phyloP scores from a whole-genome alignment of 192 early-diverging fungal species.

The Gigaspora rosea region DNA sequence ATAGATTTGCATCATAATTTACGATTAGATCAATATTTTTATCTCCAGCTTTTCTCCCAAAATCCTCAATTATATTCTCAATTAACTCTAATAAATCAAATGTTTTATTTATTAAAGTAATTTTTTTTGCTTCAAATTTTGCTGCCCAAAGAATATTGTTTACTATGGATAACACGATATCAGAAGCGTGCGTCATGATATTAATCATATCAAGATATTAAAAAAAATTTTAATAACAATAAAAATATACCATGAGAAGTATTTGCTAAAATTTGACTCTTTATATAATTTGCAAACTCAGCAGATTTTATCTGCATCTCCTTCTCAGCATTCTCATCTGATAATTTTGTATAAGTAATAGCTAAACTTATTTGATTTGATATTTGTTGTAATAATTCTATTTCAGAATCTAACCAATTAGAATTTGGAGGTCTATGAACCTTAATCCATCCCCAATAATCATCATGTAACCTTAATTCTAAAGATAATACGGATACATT shows the following conservation, averaged over 20 bases:
- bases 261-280: slow-evolving; percentile 47
- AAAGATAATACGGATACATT: slow-evolving; percentile 39
- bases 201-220: slow-evolving; percentile 49
- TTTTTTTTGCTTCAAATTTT: slow-evolving; percentile 44
- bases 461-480: slow-evolving; percentile 36
- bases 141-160: slow-evolving; percentile 46
- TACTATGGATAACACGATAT: slow-evolving; percentile 46
- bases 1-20: slow-evolving; percentile 39
- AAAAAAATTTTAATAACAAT: background rate
- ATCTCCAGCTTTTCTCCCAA: slow-evolving; percentile 41
- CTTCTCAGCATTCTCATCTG: slow-evolving; percentile 41
- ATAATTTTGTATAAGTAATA: slow-evolving; percentile 40
- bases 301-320: slow-evolving; percentile 44
- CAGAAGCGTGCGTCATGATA: slow-evolving; percentile 47
- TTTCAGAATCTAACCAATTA: slow-evolving; percentile 41
- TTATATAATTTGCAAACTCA: slow-evolving; percentile 45
- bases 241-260: slow-evolving; percentile 43
- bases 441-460: slow-evolving; percentile 43
- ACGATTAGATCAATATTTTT: slow-evolving; percentile 48
- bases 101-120: slow-evolving; percentile 50
- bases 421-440: background rate
- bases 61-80: slow-evolving; percentile 44
- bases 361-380: slow-evolving; percentile 45
- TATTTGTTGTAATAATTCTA: background rate
- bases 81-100: too few species aligned